Evolutionary conservation across 495 filamentous ascomycete genomes (phyloP), one percentile per base, ranked within the genome.

Genomic region (Zalerion maritima): DNA sequence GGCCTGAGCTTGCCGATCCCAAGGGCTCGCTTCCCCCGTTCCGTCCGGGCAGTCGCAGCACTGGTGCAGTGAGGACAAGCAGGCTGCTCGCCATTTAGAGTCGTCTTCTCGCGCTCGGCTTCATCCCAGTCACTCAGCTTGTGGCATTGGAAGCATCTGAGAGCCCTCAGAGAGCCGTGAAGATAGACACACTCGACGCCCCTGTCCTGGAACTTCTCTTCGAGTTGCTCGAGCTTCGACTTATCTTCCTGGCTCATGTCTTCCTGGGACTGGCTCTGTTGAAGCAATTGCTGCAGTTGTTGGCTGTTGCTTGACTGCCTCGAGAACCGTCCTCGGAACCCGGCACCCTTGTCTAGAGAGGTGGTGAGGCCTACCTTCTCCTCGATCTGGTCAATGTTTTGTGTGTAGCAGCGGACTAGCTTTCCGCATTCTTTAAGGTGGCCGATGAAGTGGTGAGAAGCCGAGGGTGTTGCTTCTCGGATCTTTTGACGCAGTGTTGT

Each of bases 321-420:
- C n/a, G 56, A 53, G 31, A 64, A 64, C 2, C 60, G 51, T 18
- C 62, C 55, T 14, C 64, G 52, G 37, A 58, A 73, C 5, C 75
- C 75, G 2, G 63, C 57, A 1, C 75, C 74, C 4, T 54, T 47
- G 4, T 52, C 45, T 13, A 80, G 46, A 10, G 62, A 56, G 0
- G 62, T 67, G 16, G 50, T 55, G 22, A 80, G 58, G 5, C 74
- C 73, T 12, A 74, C 67, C 13, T 72, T 63, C 29, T 71, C 67
- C 35, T 81, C 75, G 4, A 81, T 56, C 34, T 67, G 67, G 34
- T 81, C 75, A 17, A 81, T 81, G 28, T 81, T 81, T 38, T 81
- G 75, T 0, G 74, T 79, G 38, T 79, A 79, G 29, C 73, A 75
- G 18, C 74, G 49, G 10, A 76, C 65, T 14, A 79, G 48, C 24